Evolutionary conservation across 768 basidiomycete species (phyloP).

Genomic region (Mycena kentingensis): DNA sequence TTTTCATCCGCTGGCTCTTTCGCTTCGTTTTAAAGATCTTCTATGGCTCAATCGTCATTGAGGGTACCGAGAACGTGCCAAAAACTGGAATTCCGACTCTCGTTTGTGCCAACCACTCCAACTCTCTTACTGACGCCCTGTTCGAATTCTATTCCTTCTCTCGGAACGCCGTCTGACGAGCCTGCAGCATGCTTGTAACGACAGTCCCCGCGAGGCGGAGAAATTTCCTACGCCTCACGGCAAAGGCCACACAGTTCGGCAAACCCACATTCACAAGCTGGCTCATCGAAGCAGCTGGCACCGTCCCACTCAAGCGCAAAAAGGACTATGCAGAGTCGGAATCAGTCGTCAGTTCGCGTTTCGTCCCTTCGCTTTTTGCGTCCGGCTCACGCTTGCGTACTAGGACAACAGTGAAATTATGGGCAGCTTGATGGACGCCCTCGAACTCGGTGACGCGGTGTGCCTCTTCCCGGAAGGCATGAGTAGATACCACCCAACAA

Average conservation of each 20-base stretch:
- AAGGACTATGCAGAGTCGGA: conserved; percentile 61
- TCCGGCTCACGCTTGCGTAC: conserved; percentile 25
- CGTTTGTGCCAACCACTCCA: conserved; percentile 84
- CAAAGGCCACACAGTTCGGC: conserved; percentile 87
- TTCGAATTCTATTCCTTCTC: conserved; percentile 37
- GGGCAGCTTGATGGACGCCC: conserved; percentile 52
- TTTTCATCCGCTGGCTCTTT: conserved; percentile 68
- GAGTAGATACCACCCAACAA: conserved; percentile 83
- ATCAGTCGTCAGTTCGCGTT: neutral
- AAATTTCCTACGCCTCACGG: conserved; percentile 80
- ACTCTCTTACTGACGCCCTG: conserved; percentile 86
- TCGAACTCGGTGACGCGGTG: conserved; percentile 75
- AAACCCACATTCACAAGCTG: conserved; percentile 83
- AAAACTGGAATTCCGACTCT: conserved; percentile 75
- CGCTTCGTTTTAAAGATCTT: conserved; percentile 88
- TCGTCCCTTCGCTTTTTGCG: neutral
- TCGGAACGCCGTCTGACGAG: conserved; percentile 1
- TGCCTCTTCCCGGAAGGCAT: conserved; percentile 87
- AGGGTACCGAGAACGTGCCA: conserved; percentile 73
- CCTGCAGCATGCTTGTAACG: conserved; percentile 67
- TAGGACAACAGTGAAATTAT: conserved; percentile 71
- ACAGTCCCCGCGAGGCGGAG: conserved; percentile 75
- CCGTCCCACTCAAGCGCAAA: conserved; percentile 77
- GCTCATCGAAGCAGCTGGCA: conserved; percentile 88
- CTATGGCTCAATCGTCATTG: conserved; percentile 86